phyloP scores from a whole-genome alignment of 257 asterid species.

The Coffea canephora region DNA sequence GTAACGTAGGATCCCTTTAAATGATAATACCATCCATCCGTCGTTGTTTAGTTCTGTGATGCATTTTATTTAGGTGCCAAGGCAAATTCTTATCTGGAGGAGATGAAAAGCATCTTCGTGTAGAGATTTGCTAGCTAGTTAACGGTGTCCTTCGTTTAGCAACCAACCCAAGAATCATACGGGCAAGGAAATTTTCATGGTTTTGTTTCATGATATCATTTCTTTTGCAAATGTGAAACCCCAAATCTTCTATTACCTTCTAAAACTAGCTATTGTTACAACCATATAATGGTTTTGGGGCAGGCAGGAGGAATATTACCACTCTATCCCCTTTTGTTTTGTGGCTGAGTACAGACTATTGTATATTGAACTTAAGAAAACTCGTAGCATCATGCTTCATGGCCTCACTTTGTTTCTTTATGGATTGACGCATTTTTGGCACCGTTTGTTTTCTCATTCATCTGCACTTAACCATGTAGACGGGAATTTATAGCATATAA shows the following conservation, averaged over 20 bases:
- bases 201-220: not conserved
- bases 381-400: not conserved
- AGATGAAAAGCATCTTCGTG: not conserved
- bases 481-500: too few relatives aligned
- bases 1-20: not conserved
- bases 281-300: too few relatives aligned
- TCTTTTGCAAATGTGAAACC: too few relatives aligned
- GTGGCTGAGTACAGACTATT: not conserved
- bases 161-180: not conserved
- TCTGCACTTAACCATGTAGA: too few relatives aligned
- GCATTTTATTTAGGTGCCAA: not conserved
- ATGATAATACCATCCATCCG: not conserved
- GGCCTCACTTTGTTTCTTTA: not conserved
- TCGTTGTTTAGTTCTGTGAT: not conserved
- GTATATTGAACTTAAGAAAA: not conserved
- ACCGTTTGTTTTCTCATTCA: too few relatives aligned
- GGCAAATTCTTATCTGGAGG: not conserved
- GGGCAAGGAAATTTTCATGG: not conserved
- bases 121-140: not conserved
- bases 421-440: not conserved
- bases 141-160: not conserved
- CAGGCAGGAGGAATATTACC: too few relatives aligned
- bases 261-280: not conserved
- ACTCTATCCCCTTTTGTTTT: not conserved
- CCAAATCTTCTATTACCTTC: not conserved